phyloP scores from a whole-genome alignment of 768 basidiomycete species.

The Mycena olivaceomarginata region DNA sequence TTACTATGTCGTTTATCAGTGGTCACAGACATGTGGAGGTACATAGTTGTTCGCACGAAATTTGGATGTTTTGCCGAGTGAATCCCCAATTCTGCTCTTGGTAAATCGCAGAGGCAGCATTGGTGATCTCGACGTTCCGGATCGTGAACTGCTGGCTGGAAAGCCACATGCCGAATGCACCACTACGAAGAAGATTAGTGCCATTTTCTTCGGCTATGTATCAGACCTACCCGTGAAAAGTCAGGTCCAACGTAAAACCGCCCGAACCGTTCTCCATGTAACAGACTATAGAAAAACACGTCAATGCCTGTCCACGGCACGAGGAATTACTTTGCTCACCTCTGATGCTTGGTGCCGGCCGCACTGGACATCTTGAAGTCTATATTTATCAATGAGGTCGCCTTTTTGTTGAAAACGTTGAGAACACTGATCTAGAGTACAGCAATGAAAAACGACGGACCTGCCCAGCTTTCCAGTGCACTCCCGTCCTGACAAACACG shows the following conservation, averaged over 20 bases:
- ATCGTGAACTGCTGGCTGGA: conserved; percentile 39
- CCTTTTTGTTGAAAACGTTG: conserved; percentile 42
- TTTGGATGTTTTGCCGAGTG: no score
- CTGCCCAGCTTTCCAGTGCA: conserved; percentile 69
- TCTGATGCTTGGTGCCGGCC: conserved; percentile 59
- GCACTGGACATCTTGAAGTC: conserved; percentile 61
- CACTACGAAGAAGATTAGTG: not conserved
- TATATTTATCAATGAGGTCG: conserved; percentile 63
- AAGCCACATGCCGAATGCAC: conserved; percentile 33
- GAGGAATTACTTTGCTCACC: conserved; percentile 19
- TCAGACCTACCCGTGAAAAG: conserved; percentile 22
- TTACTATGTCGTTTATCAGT: not conserved
- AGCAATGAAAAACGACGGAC: not conserved
- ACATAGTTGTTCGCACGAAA: conserved; percentile 5
- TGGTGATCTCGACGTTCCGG: conserved; percentile 27
- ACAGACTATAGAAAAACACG: conserved; percentile 45
- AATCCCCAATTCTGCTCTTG: conserved; percentile 23
- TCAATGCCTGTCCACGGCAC: no score
- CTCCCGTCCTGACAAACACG: conserved; percentile 50
- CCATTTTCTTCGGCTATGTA: no score
- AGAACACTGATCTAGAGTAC: not conserved
- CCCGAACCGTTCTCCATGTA: conserved; percentile 69
- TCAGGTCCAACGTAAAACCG: conserved; percentile 60
- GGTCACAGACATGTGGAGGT: not conserved
- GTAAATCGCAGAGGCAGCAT: conserved; percentile 15